phyloP scores from a whole-genome alignment of 2,329 filamentous ascomycete genomes.

The Fonsecaea multimorphosa region DNA sequence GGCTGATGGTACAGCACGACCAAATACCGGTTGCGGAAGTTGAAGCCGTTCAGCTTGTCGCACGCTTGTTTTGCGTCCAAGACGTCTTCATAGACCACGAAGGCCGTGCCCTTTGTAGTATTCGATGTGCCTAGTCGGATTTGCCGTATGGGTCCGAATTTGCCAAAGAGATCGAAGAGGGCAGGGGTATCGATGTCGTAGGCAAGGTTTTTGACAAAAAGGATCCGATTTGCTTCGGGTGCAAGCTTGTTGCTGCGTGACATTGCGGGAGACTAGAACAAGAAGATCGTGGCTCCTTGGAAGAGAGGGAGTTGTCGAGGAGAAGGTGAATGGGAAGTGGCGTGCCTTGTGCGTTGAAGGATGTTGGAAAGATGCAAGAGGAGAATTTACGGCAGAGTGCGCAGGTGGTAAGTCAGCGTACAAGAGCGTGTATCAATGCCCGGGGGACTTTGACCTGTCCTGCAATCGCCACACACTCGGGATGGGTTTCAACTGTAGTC shows the following conservation, averaged over 20 bases:
- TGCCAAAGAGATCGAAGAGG: slow-evolving; percentile 97
- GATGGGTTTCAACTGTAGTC: background rate
- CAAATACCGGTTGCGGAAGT: slow-evolving; percentile 99
- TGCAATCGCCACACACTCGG: background rate
- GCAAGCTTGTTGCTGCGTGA: slow-evolving; percentile 72
- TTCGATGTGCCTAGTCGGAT: slow-evolving; percentile 97
- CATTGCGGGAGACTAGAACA: slow-evolving; percentile 24
- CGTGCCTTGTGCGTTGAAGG: background rate
- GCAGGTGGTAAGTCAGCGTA: background rate
- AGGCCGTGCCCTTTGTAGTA: slow-evolving; percentile 97
- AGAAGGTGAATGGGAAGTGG: background rate
- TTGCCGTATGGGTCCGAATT: slow-evolving; percentile 95
- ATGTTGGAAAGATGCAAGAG: background rate
- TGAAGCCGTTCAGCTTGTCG: slow-evolving; percentile 99
- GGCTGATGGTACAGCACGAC: slow-evolving; percentile 83
- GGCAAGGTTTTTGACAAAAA: slow-evolving; percentile 99
- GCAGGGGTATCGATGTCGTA: slow-evolving; percentile 99
- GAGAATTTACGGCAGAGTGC: slow-evolving; percentile 2
- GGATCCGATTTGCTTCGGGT: slow-evolving; percentile 99
- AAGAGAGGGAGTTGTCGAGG: background rate
- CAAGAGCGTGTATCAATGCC: slow-evolving; percentile 1
- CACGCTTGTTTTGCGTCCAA: slow-evolving; percentile 98
- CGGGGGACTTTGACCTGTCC: background rate
- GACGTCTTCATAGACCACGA: slow-evolving; percentile 99
- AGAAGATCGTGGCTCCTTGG: background rate